phyloP scores from a whole-genome alignment of 1,139 yeast species.

The Lodderomyces metapsilosis region DNA sequence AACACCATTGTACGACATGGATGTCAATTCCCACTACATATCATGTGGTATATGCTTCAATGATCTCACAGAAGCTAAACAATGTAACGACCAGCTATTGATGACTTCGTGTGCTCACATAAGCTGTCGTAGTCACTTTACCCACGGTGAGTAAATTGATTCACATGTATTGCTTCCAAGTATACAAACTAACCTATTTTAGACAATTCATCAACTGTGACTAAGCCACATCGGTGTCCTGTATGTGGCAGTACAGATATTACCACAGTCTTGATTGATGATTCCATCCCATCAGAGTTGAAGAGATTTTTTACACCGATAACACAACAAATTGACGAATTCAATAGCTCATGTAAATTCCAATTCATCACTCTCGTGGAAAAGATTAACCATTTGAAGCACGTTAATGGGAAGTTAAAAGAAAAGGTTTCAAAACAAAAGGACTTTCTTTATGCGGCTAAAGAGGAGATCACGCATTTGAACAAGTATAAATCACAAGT shows the following conservation, averaged over 20 bases:
- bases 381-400: constrained; percentile 11
- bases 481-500: constrained; percentile 13
- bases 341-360: constrained; percentile 17
- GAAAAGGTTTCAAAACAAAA: constrained; percentile 15
- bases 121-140: constrained; percentile 20
- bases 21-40: constrained; percentile 19
- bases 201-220: not conserved
- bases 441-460: constrained; percentile 18
- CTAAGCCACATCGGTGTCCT: constrained; percentile 13
- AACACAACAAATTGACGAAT: constrained; percentile 16
- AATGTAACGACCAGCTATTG: constrained; percentile 10
- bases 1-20: constrained; percentile 11
- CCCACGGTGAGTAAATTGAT: constrained; percentile 13
- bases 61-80: constrained; percentile 8
- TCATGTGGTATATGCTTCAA: constrained; percentile 22
- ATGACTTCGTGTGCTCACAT: constrained; percentile 28
- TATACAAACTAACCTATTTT: not conserved
- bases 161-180: not conserved
- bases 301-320: constrained; percentile 18
- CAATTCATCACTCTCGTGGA: constrained; percentile 17
- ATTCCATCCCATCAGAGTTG: constrained; percentile 16
- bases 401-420: constrained; percentile 10
- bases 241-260: constrained; percentile 14
- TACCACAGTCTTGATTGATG: constrained; percentile 16
- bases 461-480: constrained; percentile 17